A percentile compares a stretch with the other conserved stretches of the same genome.
These are phyloP conservation scores for Pneumocystis canis DNA, from an alignment of 1,139 yeast genomes.

Conservation along the genomic window DNA sequence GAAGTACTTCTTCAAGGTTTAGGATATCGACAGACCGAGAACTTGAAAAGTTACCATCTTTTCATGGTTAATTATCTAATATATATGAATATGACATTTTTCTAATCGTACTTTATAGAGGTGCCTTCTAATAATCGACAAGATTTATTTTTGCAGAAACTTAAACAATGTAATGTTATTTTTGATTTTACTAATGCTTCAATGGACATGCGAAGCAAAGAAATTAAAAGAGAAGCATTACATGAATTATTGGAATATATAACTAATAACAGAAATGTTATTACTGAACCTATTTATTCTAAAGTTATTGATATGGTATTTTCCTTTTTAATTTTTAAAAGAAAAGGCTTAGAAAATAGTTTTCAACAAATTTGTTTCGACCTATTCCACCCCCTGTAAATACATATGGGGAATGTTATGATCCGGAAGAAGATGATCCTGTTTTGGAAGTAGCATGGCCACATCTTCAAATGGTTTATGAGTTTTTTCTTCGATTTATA, in stretches of 20 bases:
- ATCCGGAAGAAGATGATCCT: conserved; percentile 98
- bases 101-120: conserved; percentile 28
- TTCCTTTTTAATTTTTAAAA: background rate
- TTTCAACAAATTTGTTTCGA: conserved; percentile 72
- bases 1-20: conserved; percentile 87
- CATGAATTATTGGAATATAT: conserved; percentile 83
- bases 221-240: conserved; percentile 69
- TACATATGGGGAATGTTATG: conserved; percentile 88
- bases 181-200: conserved; percentile 92
- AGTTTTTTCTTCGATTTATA: conserved; percentile 78
- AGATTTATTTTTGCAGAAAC: conserved; percentile 67
- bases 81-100: background rate
- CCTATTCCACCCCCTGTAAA: conserved; percentile 98
- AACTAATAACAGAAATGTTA: conserved; percentile 63
- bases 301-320: conserved; percentile 64
- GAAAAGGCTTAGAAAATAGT: conserved; percentile 21
- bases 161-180: conserved; percentile 86
- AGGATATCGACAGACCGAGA: conserved; percentile 62
- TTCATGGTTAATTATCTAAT: conserved; percentile 31
- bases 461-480: conserved; percentile 94
- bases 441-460: conserved; percentile 97
- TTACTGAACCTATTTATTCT: conserved; percentile 80
- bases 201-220: conserved; percentile 81
- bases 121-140: conserved; percentile 77
- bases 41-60: conserved; percentile 67